Percentiles rank a stretch among this genome's conserved stretches.
Evolutionary conservation across 225 moss, liverwort and hornwort species (phyloP).

Genomic region (Physcomitrellopsis africana): DNA sequence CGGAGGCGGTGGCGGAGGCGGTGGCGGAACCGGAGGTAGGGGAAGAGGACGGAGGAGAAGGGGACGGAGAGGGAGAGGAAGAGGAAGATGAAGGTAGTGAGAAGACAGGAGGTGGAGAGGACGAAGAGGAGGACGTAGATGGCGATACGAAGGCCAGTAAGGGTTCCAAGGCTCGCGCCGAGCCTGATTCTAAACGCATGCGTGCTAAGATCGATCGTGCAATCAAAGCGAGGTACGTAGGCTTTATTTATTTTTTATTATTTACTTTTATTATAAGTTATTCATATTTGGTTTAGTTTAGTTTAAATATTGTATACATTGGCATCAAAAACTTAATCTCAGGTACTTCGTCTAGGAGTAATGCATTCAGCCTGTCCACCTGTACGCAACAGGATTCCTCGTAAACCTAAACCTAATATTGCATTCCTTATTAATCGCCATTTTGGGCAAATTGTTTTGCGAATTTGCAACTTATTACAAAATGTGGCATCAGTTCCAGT

Average conservation of each 20-base stretch:
- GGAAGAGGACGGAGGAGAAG: constrained; percentile 29
- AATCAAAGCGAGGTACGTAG: constrained; percentile 76
- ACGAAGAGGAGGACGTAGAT: constrained; percentile 44
- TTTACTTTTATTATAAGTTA: no score
- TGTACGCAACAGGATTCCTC: neutral
- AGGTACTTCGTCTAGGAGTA: constrained; percentile 7
- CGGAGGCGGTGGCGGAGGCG: constrained; percentile 34
- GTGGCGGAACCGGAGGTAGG: constrained; percentile 21
- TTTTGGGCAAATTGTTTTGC: constrained; percentile 14
- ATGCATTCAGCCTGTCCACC: constrained; percentile 8
- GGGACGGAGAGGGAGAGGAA: constrained; percentile 31
- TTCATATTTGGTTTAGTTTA: no score
- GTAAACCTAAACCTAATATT: constrained; percentile 1
- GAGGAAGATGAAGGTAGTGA: constrained; percentile 15
- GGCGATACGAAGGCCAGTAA: constrained; percentile 33
- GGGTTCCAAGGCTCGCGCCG: constrained; percentile 38
- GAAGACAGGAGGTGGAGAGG: constrained; percentile 23
- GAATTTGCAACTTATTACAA: neutral
- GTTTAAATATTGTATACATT: no score
- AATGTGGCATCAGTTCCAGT: neutral
- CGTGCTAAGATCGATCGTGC: constrained; percentile 86
- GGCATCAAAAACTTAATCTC: constrained; percentile 16
- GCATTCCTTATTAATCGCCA: neutral
- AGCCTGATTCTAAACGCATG: constrained; percentile 76
- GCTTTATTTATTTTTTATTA: no score